A percentile compares a stretch with the other conserved stretches of the same genome.
phyloP scores from a whole-genome alignment of 495 filamentous ascomycete genomes.

The Penicillium herquei region DNA sequence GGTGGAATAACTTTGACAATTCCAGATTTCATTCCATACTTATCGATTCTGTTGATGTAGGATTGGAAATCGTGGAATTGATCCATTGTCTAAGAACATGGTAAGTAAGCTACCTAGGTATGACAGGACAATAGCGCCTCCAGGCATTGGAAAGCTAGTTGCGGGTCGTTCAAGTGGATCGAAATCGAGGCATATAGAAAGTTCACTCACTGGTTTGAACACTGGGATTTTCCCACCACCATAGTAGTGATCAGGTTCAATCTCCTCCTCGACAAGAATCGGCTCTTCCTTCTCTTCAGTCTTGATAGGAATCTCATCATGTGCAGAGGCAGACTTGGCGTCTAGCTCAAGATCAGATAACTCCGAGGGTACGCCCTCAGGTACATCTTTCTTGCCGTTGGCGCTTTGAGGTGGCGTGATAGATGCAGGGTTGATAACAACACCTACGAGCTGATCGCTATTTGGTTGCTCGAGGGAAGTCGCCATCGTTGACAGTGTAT shows the following conservation, averaged over 20 bases:
- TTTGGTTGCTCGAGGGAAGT: conserved; percentile 32
- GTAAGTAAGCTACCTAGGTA: conserved; percentile 20
- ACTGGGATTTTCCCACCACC: conserved; percentile 84
- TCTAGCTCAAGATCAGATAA: conserved; percentile 49
- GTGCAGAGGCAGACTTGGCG: conserved; percentile 24
- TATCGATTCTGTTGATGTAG: conserved; percentile 85
- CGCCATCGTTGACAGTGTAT: conserved; percentile 31
- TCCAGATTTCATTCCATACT: conserved; percentile 94
- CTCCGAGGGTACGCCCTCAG: conserved; percentile 44
- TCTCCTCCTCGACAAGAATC: conserved; percentile 39
- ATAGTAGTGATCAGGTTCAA: conserved; percentile 83
- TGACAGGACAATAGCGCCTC: too few species aligned
- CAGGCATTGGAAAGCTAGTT: too few species aligned
- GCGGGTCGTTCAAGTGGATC: too few species aligned
- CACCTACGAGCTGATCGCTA: conserved; percentile 26
- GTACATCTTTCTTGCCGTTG: conserved; percentile 43
- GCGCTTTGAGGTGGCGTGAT: conserved; percentile 48
- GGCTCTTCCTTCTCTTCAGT: conserved; percentile 43
- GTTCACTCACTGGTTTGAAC: conserved; percentile 75
- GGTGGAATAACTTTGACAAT: conserved; percentile 96
- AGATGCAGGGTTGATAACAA: conserved; percentile 33
- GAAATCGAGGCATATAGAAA: too few species aligned
- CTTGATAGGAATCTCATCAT: conserved; percentile 23
- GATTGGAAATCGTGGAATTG: conserved; percentile 90
- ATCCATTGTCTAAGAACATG: conserved; percentile 65